Base-by-base conservation (phyloP, 1,284 basidiomycete genomes). In the Apiotrichum siamense region DNA sequence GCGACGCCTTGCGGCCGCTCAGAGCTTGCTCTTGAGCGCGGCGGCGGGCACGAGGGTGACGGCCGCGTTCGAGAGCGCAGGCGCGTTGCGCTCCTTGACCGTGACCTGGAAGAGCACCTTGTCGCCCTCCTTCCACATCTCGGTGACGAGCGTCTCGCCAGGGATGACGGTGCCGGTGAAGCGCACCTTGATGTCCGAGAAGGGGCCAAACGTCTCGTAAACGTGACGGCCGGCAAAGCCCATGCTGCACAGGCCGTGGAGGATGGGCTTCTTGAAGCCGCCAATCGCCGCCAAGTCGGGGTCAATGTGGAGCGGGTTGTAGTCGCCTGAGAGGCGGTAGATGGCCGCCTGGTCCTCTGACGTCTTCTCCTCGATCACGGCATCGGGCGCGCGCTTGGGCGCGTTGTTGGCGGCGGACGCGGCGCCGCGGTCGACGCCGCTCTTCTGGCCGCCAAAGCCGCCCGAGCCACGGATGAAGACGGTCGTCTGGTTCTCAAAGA, bases 111-210 rank as follows among this genome's bases (percentile, higher is more conserved):
- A 98, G 58, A 97, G 83, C 59, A 97, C 85, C 76, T 87, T 97
- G 65, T 82, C 76, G 18, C 86, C 88, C 65, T 97, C 91, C 72
- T 93, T 97, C 94, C 94, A 98, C 92, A 97, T 96, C 70, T 89
- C 83, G 0, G 91, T 96, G 18, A 91, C 78, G 41, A 96, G 79
- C 0, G 94, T 97, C 77, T 98, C 92, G 11, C 93, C 93, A 5
- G 94, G 94, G 69, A 87, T 93, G 29, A 98, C 90, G 7, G 65
- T 67, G 9, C 73, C 73, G 3, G 70, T 66, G 52, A 75, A 93
- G 81, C 94, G 83, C 55, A 91, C 91, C 82, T 98, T 98, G 79
- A 98, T 96, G 72, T 97, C 90, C 66, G 83, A 83, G 77, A 81
- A 94, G 9, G 81, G 73, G 23, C 94, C 94, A 68, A 83, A 98